Percentiles rank a stretch among this genome's conserved stretches.
Conservation (phyloP, 1,139 yeast genomes). For the Lodderomyces oxycetoniae region DNA sequence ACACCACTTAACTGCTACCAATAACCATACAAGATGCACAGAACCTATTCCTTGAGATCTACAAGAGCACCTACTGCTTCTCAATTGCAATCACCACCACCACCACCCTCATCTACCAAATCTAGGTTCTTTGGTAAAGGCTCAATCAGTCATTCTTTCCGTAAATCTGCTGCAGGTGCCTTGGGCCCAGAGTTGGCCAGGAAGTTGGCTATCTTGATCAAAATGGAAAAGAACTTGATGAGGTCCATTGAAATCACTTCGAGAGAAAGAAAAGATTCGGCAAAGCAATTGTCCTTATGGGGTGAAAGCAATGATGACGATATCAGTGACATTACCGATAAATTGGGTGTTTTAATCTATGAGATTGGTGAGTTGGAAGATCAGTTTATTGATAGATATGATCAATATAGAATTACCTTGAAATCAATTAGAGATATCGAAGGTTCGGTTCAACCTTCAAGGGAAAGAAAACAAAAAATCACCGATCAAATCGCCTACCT, state of each 20-base stretch:
- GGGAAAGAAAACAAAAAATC: constrained; percentile 82
- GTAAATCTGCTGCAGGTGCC: constrained; percentile 69
- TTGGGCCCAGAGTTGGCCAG: constrained; percentile 77
- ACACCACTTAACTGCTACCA: no score
- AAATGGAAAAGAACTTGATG: constrained; percentile 79
- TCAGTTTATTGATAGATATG: constrained; percentile 81
- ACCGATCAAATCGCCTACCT: constrained; percentile 80
- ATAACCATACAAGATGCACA: no score
- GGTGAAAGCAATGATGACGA: constrained; percentile 84
- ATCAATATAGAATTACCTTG: constrained; percentile 78
- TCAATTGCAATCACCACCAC: constrained; percentile 75
- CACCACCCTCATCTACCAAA: constrained; percentile 68
- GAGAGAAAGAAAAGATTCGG: constrained; percentile 75
- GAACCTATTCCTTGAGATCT: constrained; percentile 78
- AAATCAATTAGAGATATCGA: constrained; percentile 81
- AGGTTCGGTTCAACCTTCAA: constrained; percentile 80
- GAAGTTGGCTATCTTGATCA: constrained; percentile 70
- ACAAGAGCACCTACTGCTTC: constrained; percentile 79
- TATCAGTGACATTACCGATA: constrained; percentile 80
- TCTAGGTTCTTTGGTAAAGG: constrained; percentile 71
- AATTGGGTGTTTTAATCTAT: constrained; percentile 74
- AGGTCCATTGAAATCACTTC: constrained; percentile 76
- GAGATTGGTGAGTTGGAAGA: constrained; percentile 87
- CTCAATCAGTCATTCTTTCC: constrained; percentile 59
- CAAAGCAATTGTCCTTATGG: constrained; percentile 79